Evolutionary conservation across 345 rosid species (phyloP).

Genomic region (Euphorbia pulcherrima): DNA sequence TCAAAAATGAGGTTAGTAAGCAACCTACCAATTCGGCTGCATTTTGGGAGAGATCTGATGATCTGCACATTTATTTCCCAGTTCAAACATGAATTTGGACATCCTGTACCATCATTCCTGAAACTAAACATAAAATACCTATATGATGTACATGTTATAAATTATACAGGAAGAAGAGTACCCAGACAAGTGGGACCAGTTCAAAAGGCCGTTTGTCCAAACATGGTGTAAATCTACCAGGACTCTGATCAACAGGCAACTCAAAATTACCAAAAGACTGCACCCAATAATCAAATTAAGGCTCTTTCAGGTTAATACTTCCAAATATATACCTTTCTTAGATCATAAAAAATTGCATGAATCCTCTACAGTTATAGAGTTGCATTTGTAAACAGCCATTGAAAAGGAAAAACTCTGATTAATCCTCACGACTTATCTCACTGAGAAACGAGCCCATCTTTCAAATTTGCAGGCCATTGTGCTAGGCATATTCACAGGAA

Average conservation of each 20-base stretch:
- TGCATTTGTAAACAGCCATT: background rate
- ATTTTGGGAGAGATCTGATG: background rate
- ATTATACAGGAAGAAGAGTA: conserved; percentile 25
- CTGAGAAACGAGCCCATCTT: background rate
- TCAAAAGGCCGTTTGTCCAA: conserved; percentile 31
- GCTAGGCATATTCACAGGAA: conserved; percentile 26
- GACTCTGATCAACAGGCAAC: conserved; percentile 31
- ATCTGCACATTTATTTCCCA: background rate
- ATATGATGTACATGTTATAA: background rate
- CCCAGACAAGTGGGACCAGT: conserved; percentile 30
- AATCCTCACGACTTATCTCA: background rate
- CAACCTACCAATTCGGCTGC: background rate
- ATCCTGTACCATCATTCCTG: background rate
- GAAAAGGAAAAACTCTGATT: background rate
- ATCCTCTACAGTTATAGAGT: background rate
- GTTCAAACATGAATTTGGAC: background rate
- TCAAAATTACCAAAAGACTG: conserved; percentile 33
- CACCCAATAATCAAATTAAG: conserved; percentile 30
- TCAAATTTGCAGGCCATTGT: conserved; percentile 27
- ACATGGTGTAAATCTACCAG: conserved; percentile 32
- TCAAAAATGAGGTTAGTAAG: conserved; percentile 26
- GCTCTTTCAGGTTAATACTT: conserved; percentile 32
- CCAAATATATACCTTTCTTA: background rate
- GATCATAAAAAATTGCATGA: background rate
- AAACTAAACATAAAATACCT: background rate